These are phyloP conservation scores for Stipa capillata DNA, from an alignment of 176 grass and related monocot genomes.

Conservation along the genomic window DNA sequence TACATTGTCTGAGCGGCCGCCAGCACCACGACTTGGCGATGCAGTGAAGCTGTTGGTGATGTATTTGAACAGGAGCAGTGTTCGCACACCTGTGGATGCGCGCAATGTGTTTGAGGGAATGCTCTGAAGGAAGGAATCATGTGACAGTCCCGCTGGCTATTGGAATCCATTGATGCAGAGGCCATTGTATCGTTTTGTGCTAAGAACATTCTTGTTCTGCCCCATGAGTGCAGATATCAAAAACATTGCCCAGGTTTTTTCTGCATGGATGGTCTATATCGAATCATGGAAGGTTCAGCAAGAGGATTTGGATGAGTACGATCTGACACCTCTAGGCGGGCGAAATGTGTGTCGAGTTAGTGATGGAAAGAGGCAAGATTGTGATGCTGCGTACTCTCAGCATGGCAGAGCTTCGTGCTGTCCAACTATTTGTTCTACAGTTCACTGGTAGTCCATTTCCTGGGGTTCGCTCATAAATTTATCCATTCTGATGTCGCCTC, in stretches of 20 bases:
- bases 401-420: conserved; percentile 62
- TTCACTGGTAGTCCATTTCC: conserved; percentile 79
- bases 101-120: conserved; percentile 21
- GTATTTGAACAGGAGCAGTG: conserved; percentile 42
- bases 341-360: conserved; percentile 5
- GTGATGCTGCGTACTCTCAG: conserved; percentile 31
- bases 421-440: conserved; percentile 95
- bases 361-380: conserved; percentile 9
- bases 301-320: conserved; percentile 44
- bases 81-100: background rate
- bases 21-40: conserved; percentile 56
- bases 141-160: conserved; percentile 24
- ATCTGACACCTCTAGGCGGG: conserved; percentile 4
- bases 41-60: conserved; percentile 60
- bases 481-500: conserved; percentile 66
- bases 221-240: conserved; percentile 46
- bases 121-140: conserved; percentile 15
- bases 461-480: conserved; percentile 91
- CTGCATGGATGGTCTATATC: conserved; percentile 74
- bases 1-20: conserved; percentile 31
- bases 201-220: conserved; percentile 79
- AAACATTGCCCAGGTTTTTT: conserved; percentile 56
- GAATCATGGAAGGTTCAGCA: conserved; percentile 77
- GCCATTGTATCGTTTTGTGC: conserved; percentile 71
- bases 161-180: conserved; percentile 67